A percentile compares a stretch with the other conserved stretches of the same genome.
These are phyloP conservation scores for Irpex sp. DNA, from an alignment of 1,284 basidiomycete species.

Conservation along the genomic window DNA sequence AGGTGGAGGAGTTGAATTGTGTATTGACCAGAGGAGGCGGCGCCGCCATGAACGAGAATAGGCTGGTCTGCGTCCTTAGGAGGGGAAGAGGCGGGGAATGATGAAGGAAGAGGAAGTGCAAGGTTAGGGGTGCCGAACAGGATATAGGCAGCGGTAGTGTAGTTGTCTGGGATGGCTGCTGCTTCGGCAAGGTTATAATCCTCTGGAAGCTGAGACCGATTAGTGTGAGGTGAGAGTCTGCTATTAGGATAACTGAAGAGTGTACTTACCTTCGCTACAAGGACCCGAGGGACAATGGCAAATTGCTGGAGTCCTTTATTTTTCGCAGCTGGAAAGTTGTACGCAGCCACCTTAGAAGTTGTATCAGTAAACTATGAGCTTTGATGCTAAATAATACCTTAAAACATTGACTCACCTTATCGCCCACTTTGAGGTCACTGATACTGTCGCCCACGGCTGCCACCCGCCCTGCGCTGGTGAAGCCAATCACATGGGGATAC, in stretches of 20 bases:
- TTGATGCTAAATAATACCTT: not conserved
- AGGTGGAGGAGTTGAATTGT: conserved; percentile 46
- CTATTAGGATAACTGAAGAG: not conserved
- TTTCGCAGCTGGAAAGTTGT: conserved; percentile 22
- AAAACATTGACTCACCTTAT: conserved; percentile 28
- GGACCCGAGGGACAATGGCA: conserved; percentile 27
- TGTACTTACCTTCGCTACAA: conserved; percentile 35
- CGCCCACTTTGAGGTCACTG: conserved; percentile 35
- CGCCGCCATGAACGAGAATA: conserved; percentile 53
- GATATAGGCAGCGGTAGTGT: conserved; percentile 42
- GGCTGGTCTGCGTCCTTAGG: conserved; percentile 30
- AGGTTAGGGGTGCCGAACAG: conserved; percentile 36
- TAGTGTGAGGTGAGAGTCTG: not conserved
- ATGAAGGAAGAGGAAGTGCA: conserved; percentile 32
- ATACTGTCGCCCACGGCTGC: conserved; percentile 35
- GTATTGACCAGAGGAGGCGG: conserved; percentile 51
- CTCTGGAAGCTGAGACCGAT: conserved; percentile 34
- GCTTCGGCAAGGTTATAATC: conserved; percentile 34
- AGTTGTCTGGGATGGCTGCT: conserved; percentile 47
- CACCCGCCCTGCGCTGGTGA: conserved; percentile 36
- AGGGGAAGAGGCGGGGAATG: conserved; percentile 29
- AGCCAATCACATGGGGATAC: conserved; percentile 37
- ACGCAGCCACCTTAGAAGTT: conserved; percentile 13
- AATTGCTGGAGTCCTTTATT: conserved; percentile 40
- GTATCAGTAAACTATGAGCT: not conserved